Base-by-base conservation (phyloP, 1,284 basidiomycete genomes). In the Sanghuangporus sanghuang region DNA sequence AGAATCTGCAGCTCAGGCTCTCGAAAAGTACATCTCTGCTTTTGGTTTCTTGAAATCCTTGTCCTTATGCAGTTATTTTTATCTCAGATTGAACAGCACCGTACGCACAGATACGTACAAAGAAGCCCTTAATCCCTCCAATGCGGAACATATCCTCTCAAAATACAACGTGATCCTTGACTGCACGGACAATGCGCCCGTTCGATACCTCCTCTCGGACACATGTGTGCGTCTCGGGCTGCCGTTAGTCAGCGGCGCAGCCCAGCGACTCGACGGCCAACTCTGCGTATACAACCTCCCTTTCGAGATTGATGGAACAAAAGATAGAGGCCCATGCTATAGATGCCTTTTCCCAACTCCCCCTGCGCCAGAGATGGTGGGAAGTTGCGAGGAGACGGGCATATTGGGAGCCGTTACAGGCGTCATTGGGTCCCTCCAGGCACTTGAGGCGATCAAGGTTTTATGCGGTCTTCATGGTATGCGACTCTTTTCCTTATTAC, bases 141-240 rank as follows among this genome's bases (percentile, higher is more conserved):
- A 92, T 67, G 89, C 92, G 0, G 65, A 84, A 12, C 62, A 73
- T 3, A 74, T 92, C n/a, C 77, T 96, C 6, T 68, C 73, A 4
- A 72, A 78, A 1, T 91, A 90, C 71, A 87, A 93, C 71, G 75
- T 98, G 49, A 83, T 98, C 55, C 79, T 99, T 14, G 97, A 99
- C 77, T 98, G 96, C 77, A 98, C 95, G 2, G 96, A 99, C 76
- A 96, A 97, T 67, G 87, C 91, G 2, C 85, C 90, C 3, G 96
- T 94, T 0, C 89, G 97, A 3, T 99, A 99, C 75, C 84, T 99
- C 6, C 82, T 99, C 63, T 95, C 93, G n/a, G 96, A 98, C 73
- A 85, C 87, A 0, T 86, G 91, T n/a, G 92, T 93, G 49, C 76
- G 78, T 0, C 81, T 94, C 2, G 75, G 77, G 5, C 88, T 88